A percentile compares a stretch with the other conserved stretches of the same genome.
Evolutionary conservation across 805 yeast species (phyloP).

Genomic region (Kazachstania kunashirensis): DNA sequence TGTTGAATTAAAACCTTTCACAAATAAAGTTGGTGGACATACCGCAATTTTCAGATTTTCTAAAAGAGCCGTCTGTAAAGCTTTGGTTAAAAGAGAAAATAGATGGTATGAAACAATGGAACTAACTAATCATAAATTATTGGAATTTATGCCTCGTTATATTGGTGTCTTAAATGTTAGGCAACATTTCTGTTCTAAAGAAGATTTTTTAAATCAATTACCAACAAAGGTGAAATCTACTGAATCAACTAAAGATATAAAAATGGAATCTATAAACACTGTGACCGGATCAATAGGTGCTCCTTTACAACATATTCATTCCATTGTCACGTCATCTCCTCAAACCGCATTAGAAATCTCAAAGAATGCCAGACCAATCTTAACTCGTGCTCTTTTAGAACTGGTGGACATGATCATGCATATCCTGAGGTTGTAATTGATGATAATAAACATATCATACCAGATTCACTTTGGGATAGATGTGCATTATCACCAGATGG

Average conservation of each 20-base stretch:
- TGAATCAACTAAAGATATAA: not conserved
- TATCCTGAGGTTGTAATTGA: slow-evolving; percentile 70
- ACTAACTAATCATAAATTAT: slow-evolving; percentile 59
- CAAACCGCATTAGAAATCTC: slow-evolving; percentile 5
- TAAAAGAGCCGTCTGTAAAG: slow-evolving; percentile 87
- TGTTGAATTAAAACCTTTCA: slow-evolving; percentile 84
- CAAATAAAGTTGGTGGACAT: slow-evolving; percentile 95
- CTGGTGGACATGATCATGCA: slow-evolving; percentile 29
- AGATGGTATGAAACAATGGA: slow-evolving; percentile 88
- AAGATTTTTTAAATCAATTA: slow-evolving; percentile 18
- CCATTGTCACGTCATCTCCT: slow-evolving; percentile 12
- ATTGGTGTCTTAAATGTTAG: slow-evolving; percentile 92
- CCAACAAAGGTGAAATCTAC: slow-evolving; percentile 2
- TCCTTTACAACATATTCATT: slow-evolving; percentile 14
- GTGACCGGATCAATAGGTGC: slow-evolving; percentile 2
- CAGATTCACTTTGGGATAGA: slow-evolving; percentile 63
- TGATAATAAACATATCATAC: slow-evolving; percentile 87
- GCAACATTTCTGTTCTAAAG: slow-evolving; percentile 39
- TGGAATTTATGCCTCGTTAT: slow-evolving; percentile 84
- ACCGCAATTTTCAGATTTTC: slow-evolving; percentile 92
- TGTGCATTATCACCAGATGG: slow-evolving; percentile 38
- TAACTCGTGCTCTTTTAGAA: not conserved
- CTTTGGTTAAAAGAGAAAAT: slow-evolving; percentile 82
- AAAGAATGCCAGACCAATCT: not conserved
- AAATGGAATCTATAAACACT: slow-evolving; percentile 11